Conservation (phyloP, 2,329 filamentous ascomycete genomes). For the Tolypocladium tropicale region DNA sequence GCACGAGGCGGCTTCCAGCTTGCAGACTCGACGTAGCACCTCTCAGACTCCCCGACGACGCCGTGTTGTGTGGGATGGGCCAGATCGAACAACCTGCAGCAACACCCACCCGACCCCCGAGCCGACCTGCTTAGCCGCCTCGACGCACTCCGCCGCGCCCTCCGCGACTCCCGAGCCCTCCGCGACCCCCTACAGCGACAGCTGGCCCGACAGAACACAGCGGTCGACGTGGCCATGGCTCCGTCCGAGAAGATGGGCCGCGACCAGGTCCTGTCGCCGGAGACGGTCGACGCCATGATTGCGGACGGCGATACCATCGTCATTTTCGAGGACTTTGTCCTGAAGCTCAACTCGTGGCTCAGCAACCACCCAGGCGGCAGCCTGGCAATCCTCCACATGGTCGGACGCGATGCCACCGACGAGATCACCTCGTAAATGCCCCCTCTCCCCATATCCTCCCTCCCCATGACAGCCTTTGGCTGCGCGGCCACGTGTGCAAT, state of each 20-base stretch:
- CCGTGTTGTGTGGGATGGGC: not conserved
- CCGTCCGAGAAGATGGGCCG: not conserved
- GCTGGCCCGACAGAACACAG: not conserved
- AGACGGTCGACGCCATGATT: conserved; percentile 59
- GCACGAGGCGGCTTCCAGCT: not conserved
- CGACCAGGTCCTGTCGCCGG: conserved; percentile 25
- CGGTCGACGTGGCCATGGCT: not conserved
- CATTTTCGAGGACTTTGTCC: conserved; percentile 68
- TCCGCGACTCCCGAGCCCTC: too few species aligned
- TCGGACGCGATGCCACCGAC: conserved; percentile 87
- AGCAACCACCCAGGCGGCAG: conserved; percentile 87
- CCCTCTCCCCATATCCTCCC: not conserved
- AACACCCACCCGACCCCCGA: not conserved
- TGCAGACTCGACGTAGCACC: too few species aligned
- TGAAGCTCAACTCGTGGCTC: conserved; percentile 84
- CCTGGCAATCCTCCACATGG: conserved; percentile 85
- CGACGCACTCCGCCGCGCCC: too few species aligned
- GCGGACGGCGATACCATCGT: conserved; percentile 71
- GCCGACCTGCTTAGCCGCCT: not conserved
- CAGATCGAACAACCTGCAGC: not conserved
- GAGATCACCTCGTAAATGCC: conserved; percentile 75
- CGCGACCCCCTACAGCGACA: too few species aligned
- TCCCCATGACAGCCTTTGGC: too few species aligned
- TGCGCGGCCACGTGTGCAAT: conserved; percentile 31
- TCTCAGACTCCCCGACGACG: not conserved